Evolutionary conservation across 768 basidiomycete genomes (phyloP).

Genomic region (Lactifluus volemus): DNA sequence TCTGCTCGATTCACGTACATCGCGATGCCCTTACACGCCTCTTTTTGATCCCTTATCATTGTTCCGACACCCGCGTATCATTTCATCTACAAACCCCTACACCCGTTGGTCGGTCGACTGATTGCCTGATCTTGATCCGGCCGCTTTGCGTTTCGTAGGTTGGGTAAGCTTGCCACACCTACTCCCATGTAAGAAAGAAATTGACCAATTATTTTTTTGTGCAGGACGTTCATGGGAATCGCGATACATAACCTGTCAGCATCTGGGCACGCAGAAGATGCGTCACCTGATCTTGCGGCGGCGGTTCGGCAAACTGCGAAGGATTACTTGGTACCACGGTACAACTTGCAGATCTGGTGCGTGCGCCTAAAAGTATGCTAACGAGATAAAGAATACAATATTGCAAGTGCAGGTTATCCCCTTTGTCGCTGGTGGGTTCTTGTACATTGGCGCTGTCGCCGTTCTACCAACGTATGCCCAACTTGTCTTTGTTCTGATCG

Average conservation of each 20-base stretch:
- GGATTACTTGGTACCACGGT: constrained; percentile 83
- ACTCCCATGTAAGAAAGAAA: background rate
- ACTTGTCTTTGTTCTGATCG: constrained; percentile 4
- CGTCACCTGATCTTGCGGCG: constrained; percentile 56
- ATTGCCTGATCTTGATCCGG: constrained; percentile 5
- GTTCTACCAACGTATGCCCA: constrained; percentile 76
- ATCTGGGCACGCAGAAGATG: constrained; percentile 31
- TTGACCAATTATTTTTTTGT: background rate
- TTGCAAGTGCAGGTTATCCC: constrained; percentile 59
- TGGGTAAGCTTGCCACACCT: constrained; percentile 20
- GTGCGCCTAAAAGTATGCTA: constrained; percentile 25
- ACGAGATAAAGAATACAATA: constrained; percentile 15
- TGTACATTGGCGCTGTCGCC: constrained; percentile 90
- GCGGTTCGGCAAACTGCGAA: constrained; percentile 65
- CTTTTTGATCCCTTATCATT: constrained; percentile 21
- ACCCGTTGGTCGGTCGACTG: background rate
- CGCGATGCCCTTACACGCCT: constrained; percentile 13
- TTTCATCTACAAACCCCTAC: background rate
- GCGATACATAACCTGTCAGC: constrained; percentile 69
- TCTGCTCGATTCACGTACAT: constrained; percentile 20
- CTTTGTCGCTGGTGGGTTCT: constrained; percentile 84
- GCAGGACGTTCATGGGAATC: constrained; percentile 81
- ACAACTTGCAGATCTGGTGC: constrained; percentile 69
- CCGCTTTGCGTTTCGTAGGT: constrained; percentile 18
- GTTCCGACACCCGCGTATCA: constrained; percentile 5